These are phyloP conservation scores for Themeda triandra DNA, from an alignment of 176 grass and related monocot species.

Conservation along the genomic window DNA sequence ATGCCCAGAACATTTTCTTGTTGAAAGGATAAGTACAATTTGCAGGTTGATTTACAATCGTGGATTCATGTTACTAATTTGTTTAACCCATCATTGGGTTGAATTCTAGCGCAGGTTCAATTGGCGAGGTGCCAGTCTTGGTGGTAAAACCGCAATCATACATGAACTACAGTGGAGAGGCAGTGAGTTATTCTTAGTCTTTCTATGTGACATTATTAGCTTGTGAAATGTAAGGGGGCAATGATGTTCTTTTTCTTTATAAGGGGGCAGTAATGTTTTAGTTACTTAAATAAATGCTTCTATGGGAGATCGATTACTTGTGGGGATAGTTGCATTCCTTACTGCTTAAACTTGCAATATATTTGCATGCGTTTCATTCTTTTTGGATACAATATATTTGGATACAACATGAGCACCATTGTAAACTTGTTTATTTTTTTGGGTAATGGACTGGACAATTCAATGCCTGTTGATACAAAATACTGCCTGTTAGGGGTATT, in stretches of 20 bases:
- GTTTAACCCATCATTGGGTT: conserved; percentile 4
- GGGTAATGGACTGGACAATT: not conserved
- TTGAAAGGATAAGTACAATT: not conserved
- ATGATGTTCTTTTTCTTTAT: not conserved
- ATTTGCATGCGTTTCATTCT: not conserved
- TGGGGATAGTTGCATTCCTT: conserved; percentile 8
- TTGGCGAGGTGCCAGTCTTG: conserved; percentile 82
- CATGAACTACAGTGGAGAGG: conserved; percentile 91
- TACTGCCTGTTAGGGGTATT: not conserved
- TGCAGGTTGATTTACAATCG: not conserved
- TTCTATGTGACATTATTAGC: conserved; percentile 2
- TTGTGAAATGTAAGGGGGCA: not conserved
- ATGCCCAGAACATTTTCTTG: not conserved
- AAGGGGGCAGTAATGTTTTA: not conserved
- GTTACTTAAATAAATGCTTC: conserved; percentile 22
- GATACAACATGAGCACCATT: not conserved
- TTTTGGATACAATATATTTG: not conserved
- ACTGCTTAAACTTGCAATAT: conserved; percentile 1
- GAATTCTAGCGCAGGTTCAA: conserved; percentile 68
- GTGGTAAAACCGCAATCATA: conserved; percentile 91
- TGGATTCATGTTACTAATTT: conserved; percentile 18
- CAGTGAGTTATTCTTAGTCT: conserved; percentile 47
- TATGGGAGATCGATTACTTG: not conserved
- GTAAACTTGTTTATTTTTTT: not conserved
- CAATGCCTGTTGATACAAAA: conserved; percentile 1